phyloP scores from a whole-genome alignment of 441 rosid genomes.

The Monsonia emarginata region DNA sequence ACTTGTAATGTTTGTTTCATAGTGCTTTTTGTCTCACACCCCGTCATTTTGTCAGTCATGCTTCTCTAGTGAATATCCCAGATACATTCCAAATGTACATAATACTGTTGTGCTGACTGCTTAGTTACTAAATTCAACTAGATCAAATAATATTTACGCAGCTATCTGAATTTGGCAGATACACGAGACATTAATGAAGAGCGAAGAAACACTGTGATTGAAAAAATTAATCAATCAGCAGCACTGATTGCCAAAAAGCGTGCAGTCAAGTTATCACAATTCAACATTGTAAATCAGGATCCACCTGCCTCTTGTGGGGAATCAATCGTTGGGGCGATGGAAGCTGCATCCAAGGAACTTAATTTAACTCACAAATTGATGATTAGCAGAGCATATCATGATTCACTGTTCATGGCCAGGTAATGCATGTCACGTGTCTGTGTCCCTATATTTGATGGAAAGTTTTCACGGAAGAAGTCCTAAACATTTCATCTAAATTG shows the following conservation, averaged over 20 bases:
- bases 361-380: constrained; percentile 58
- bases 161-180: constrained; percentile 28
- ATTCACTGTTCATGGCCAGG: constrained; percentile 95
- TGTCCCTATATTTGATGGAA: no score
- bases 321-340: constrained; percentile 51
- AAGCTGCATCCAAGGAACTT: constrained; percentile 54
- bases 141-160: constrained; percentile 1
- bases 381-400: constrained; percentile 96
- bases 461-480: no score
- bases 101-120: not conserved
- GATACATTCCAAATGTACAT: not conserved
- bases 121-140: not conserved
- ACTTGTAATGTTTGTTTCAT: not conserved
- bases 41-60: not conserved
- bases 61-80: not conserved
- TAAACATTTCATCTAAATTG: not conserved
- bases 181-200: constrained; percentile 77
- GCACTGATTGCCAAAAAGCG: constrained; percentile 47
- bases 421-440: constrained; percentile 20
- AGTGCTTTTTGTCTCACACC: not conserved
- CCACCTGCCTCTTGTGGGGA: constrained; percentile 75
- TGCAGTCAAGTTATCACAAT: constrained; percentile 49
- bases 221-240: constrained; percentile 65
- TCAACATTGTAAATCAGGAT: constrained; percentile 79
- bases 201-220: constrained; percentile 60